Conservation (phyloP, 495 filamentous ascomycete species). For the Annulohypoxylon maeteangense region DNA sequence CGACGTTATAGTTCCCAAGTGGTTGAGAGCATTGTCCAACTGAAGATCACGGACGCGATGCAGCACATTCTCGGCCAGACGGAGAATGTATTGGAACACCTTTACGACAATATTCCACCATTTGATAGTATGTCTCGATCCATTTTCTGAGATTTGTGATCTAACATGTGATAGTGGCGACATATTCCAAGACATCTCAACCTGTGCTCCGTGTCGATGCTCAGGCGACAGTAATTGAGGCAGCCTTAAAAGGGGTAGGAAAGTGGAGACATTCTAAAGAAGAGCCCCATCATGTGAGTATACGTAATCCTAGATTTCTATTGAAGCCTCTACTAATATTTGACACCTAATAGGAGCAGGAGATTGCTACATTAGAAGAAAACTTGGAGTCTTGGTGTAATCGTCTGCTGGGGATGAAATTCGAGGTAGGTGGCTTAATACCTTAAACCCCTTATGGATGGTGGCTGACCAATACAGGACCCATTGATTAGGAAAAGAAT, state of each 20-base stretch:
- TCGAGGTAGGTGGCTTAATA: slow-evolving; percentile 65
- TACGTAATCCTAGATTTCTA: slow-evolving; percentile 16
- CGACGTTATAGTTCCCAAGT: slow-evolving; percentile 86
- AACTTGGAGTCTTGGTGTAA: slow-evolving; percentile 85
- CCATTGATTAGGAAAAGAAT: slow-evolving; percentile 86
- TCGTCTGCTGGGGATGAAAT: slow-evolving; percentile 75
- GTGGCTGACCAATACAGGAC: slow-evolving; percentile 63
- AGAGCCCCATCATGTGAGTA: slow-evolving; percentile 65
- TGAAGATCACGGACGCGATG: slow-evolving; percentile 84
- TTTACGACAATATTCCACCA: slow-evolving; percentile 75
- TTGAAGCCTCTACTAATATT: slow-evolving; percentile 20
- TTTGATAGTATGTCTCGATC: slow-evolving; percentile 70
- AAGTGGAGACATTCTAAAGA: slow-evolving; percentile 76
- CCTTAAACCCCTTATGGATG: neutral
- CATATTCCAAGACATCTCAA: slow-evolving; percentile 82
- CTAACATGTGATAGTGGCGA: slow-evolving; percentile 65
- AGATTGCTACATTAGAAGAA: slow-evolving; percentile 68
- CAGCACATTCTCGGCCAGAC: slow-evolving; percentile 83
- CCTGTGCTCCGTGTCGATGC: slow-evolving; percentile 84
- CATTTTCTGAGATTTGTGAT: neutral
- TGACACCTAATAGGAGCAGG: slow-evolving; percentile 62
- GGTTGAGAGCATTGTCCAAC: slow-evolving; percentile 83
- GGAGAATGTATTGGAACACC: slow-evolving; percentile 74
- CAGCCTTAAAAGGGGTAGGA: slow-evolving; percentile 88
- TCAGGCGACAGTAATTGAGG: slow-evolving; percentile 88